Evolutionary conservation across 495 filamentous ascomycete genomes (phyloP), one percentile per base, ranked within the genome.

Genomic region (Penicillium robsamsonii): DNA sequence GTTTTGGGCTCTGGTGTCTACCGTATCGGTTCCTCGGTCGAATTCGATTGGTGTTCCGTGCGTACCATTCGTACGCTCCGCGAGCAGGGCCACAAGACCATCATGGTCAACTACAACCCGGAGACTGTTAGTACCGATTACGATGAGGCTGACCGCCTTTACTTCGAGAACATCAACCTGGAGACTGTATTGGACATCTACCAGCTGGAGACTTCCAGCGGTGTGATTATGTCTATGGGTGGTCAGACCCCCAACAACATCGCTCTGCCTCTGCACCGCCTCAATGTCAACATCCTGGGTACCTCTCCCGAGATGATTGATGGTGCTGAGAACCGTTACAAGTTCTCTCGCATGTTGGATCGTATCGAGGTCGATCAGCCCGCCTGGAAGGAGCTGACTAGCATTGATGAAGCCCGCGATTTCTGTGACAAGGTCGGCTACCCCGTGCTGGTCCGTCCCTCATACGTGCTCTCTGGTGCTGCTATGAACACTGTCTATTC

Each of bases 21-120:
- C 76, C 84, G 94, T 60, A 98, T 98, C 63, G 94, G 94, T 45
- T 96, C 92, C 1, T 96, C 92, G 0, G 94, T 98, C 50, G 94
- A 98, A 68, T 98, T 98, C 69, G 94, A 98, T 70, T 98, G 94
- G 94, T 98, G 94, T 70, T 96, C 94, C n/a, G 94, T 98, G 33
- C 82, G 93, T 50, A 91, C 93, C 5, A 93, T 98, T 55, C 87
- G 94, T 53, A 98, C 94, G 8, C 85, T 98, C 27, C 86, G 94
- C 35, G 87, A 92, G 58, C 81, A 87, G 62, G 89, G 90, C 30
- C 82, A 87, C 80, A 97, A 97, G 81, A 97, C 94, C 2, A 89
- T 98, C 69, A 98, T 98, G 94, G 89, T 97, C 30, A 98, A 97
- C 66, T 91, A 89, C 70, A 96, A 96, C 67, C 92, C 93, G 0